These are phyloP conservation scores for Coprinopsis sp. DNA, from an alignment of 768 basidiomycete genomes.

Conservation along the genomic window DNA sequence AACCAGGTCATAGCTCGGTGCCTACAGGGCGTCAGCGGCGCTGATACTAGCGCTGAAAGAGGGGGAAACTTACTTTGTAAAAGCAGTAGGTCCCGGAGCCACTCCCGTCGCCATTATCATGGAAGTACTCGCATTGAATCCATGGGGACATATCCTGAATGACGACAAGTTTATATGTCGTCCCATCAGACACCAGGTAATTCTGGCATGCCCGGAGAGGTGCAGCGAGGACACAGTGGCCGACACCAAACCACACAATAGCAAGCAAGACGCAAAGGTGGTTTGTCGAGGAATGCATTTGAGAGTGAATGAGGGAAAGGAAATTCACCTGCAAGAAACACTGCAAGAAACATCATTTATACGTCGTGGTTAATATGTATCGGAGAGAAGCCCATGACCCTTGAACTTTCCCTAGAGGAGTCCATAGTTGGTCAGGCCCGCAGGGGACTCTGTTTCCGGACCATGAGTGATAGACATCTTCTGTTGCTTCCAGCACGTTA, in stretches of 20 bases:
- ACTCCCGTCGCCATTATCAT: conserved; percentile 6
- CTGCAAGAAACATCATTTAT: no score
- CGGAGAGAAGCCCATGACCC: no score
- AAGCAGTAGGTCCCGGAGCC: conserved; percentile 9
- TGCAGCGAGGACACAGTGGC: background rate
- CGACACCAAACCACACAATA: background rate
- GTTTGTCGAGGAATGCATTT: no score
- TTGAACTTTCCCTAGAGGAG: no score
- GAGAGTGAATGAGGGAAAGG: no score
- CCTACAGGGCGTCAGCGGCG: background rate
- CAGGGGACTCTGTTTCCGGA: no score
- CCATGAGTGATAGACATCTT: no score
- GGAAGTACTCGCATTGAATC: conserved; percentile 12
- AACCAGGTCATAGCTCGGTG: conserved; percentile 10
- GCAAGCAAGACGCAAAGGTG: background rate
- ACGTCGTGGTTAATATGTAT: no score
- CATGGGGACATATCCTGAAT: conserved; percentile 9
- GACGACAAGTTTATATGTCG: conserved; percentile 1
- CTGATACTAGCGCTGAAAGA: background rate
- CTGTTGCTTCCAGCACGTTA: no score
- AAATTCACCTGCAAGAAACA: no score
- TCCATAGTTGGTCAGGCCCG: no score
- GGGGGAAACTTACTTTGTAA: conserved; percentile 10
- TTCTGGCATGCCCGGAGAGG: conserved; percentile 7
- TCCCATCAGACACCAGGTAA: conserved; percentile 1